Evolutionary conservation across 2,329 filamentous ascomycete species (phyloP).

Genomic region (Stromatinia cepivora): DNA sequence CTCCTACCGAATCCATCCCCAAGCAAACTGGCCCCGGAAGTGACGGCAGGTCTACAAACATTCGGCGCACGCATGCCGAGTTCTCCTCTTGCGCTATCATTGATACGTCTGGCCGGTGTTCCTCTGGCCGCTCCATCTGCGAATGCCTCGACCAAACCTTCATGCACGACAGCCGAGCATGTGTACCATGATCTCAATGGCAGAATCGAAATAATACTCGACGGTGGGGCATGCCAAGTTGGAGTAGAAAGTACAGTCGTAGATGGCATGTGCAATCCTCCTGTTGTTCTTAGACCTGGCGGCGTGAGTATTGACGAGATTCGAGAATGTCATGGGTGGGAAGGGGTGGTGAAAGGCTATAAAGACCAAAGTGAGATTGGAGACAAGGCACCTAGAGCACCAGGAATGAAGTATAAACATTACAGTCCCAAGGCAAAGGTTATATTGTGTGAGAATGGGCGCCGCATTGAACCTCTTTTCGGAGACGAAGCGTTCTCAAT

Average conservation of each 20-base stretch:
- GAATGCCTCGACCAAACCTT: conserved; percentile 91
- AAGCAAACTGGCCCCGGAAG: conserved; percentile 79
- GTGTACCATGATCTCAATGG: conserved; percentile 82
- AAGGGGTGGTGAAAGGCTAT: conserved; percentile 74
- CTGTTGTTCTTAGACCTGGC: conserved; percentile 80
- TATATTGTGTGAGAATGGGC: conserved; percentile 70
- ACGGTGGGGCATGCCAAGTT: conserved; percentile 82
- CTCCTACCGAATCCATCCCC: conserved; percentile 73
- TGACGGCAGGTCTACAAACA: conserved; percentile 79
- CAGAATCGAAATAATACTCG: conserved; percentile 81
- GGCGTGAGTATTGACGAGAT: conserved; percentile 83
- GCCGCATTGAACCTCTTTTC: background rate
- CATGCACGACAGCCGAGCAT: conserved; percentile 86
- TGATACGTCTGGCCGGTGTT: conserved; percentile 76
- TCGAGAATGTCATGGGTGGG: conserved; percentile 75
- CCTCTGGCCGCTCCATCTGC: conserved; percentile 91
- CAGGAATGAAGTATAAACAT: conserved; percentile 99
- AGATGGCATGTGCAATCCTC: conserved; percentile 80
- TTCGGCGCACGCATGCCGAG: conserved; percentile 91
- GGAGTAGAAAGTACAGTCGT: conserved; percentile 97
- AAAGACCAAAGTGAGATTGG: conserved; percentile 70
- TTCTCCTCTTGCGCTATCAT: conserved; percentile 77
- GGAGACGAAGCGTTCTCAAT: conserved; percentile 18
- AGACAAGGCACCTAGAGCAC: conserved; percentile 72
- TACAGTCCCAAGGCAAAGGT: conserved; percentile 91